phyloP scores from a whole-genome alignment of 2,329 filamentous ascomycete species.

The Ascosphaera acerosa region DNA sequence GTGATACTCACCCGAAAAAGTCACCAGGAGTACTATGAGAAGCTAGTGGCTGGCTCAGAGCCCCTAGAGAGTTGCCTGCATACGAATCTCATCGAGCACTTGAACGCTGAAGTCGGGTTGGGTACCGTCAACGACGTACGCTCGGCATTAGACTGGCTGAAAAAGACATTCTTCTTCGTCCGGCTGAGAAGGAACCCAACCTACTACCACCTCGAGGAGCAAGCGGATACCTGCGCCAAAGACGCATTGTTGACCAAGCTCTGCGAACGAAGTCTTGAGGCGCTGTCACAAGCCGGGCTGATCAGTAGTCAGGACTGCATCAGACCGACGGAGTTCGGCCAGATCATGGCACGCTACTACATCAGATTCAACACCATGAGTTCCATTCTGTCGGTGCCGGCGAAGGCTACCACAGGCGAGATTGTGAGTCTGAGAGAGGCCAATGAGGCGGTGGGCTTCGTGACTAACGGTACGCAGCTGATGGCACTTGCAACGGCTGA shows the following conservation, averaged over 20 bases:
- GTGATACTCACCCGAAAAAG: slow-evolving; percentile 53
- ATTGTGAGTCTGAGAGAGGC: slow-evolving; percentile 37
- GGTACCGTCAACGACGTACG: slow-evolving; percentile 40
- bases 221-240: slow-evolving; percentile 23
- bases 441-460: no score
- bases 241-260: slow-evolving; percentile 44
- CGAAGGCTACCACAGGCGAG: slow-evolving; percentile 34
- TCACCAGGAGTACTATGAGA: slow-evolving; percentile 41
- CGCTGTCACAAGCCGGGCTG: slow-evolving; percentile 35
- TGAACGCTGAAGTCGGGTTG: slow-evolving; percentile 63
- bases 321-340: slow-evolving; percentile 43
- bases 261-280: slow-evolving; percentile 39
- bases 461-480: no score
- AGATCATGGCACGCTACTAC: slow-evolving; percentile 65
- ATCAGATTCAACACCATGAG: slow-evolving; percentile 61
- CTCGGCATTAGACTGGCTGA: slow-evolving; percentile 48
- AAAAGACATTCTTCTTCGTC: slow-evolving; percentile 53
- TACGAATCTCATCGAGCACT: slow-evolving; percentile 51
- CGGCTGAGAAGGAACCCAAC: slow-evolving; percentile 43
- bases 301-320: slow-evolving; percentile 27
- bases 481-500: slow-evolving; percentile 38
- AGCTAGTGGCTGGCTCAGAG: slow-evolving; percentile 47
- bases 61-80: slow-evolving; percentile 56
- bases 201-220: slow-evolving; percentile 40
- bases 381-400: slow-evolving; percentile 35